Evolutionary conservation across 768 basidiomycete genomes (phyloP).

Genomic region (Russula griseocarnosa): DNA sequence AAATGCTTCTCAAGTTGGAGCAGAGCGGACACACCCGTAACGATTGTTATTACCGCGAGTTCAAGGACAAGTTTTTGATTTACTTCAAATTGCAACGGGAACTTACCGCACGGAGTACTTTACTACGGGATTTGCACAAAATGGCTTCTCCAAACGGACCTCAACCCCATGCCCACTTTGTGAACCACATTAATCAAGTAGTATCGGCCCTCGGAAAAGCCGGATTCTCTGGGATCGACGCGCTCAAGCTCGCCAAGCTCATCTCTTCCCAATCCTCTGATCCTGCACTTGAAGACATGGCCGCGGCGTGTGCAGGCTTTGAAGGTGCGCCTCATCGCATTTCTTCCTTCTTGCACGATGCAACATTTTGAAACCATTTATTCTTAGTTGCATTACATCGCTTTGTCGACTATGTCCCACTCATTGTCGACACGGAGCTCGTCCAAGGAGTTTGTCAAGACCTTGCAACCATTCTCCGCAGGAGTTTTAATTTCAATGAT

Average conservation of each 20-base stretch:
- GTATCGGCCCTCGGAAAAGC: background rate
- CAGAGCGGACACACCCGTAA: slow-evolving; percentile 20
- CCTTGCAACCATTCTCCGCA: background rate
- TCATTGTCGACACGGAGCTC: slow-evolving; percentile 22
- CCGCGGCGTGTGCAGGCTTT: slow-evolving; percentile 22
- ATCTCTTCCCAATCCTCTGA: background rate
- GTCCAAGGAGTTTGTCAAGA: slow-evolving; percentile 14
- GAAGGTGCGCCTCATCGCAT: slow-evolving; percentile 18
- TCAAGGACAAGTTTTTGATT: slow-evolving; percentile 17
- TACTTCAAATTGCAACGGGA: slow-evolving; percentile 21
- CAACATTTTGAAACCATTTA: background rate
- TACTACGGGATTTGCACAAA: background rate
- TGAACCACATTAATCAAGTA: background rate
- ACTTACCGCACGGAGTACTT: background rate
- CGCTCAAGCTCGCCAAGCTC: slow-evolving; percentile 5
- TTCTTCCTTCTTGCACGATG: background rate
- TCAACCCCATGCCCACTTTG: background rate
- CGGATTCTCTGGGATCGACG: background rate
- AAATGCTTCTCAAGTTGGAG: slow-evolving; percentile 19
- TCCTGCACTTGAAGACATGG: slow-evolving; percentile 23
- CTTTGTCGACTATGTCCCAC: slow-evolving; percentile 24
- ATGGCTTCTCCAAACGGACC: background rate
- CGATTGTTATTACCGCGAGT: slow-evolving; percentile 14
- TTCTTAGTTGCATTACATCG: slow-evolving; percentile 15
- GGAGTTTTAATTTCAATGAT: slow-evolving; percentile 13